These are phyloP conservation scores for Inonotus hispidus DNA, from an alignment of 1,284 basidiomycete species.

Conservation along the genomic window DNA sequence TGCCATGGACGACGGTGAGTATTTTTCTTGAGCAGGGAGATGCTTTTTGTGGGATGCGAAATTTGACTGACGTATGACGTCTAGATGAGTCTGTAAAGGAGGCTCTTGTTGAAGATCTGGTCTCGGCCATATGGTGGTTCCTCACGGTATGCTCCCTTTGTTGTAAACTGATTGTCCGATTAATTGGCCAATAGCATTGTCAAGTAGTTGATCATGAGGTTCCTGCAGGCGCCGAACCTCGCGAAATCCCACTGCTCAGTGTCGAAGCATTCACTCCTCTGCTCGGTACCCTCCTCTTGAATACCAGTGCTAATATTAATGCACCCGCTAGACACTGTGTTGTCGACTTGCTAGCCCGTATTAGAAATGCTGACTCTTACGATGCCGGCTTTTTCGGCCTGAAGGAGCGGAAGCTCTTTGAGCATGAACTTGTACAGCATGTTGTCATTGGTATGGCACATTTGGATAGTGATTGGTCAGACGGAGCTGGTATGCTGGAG, in stretches of 20 bases:
- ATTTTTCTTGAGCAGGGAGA: conserved; percentile 3
- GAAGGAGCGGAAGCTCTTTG: conserved; percentile 58
- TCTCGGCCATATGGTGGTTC: conserved; percentile 92
- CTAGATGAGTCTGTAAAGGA: conserved; percentile 89
- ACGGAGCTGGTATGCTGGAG: conserved; percentile 33
- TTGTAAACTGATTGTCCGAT: conserved; percentile 19
- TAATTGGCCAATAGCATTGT: conserved; percentile 16
- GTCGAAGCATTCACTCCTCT: conserved; percentile 90
- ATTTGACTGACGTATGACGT: conserved; percentile 13
- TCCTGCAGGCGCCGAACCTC: conserved; percentile 23
- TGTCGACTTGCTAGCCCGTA: conserved; percentile 69
- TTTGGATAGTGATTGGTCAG: conserved; percentile 46
- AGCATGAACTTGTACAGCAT: conserved; percentile 76
- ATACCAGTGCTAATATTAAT: conserved; percentile 69
- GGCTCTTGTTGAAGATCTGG: conserved; percentile 79
- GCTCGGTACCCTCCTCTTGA: conserved; percentile 83
- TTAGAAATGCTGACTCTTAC: conserved; percentile 46
- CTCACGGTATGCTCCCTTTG: conserved; percentile 53
- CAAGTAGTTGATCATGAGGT: conserved; percentile 20
- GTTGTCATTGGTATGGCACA: conserved; percentile 86
- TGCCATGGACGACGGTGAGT: conserved; percentile 80
- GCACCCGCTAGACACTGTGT: conserved; percentile 73
- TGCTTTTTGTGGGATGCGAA: neutral
- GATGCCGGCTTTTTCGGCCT: conserved; percentile 45
- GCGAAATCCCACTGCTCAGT: conserved; percentile 46